Conservation (phyloP, 768 basidiomycete species). For the Phaeotremella skinneri region DNA sequence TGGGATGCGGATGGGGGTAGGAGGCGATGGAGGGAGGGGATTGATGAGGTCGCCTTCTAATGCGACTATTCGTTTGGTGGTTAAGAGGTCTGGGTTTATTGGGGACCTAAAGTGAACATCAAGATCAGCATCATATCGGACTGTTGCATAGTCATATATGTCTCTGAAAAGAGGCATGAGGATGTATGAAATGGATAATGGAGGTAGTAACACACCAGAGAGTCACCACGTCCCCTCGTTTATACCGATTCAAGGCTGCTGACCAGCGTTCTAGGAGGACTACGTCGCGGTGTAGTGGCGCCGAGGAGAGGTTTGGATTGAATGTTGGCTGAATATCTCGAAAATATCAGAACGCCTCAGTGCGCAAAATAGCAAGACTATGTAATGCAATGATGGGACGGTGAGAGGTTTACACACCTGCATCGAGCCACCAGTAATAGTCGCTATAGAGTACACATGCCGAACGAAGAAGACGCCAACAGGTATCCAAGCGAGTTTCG, state of each 20-base stretch:
- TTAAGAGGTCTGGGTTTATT: slow-evolving; percentile 48
- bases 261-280: slow-evolving; percentile 51
- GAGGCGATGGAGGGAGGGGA: slow-evolving; percentile 47
- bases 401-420: slow-evolving; percentile 29
- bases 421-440: slow-evolving; percentile 48
- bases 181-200: background rate
- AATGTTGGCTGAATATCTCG: slow-evolving; percentile 50
- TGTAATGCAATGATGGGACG: background rate
- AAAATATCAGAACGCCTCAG: slow-evolving; percentile 1
- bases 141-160: background rate
- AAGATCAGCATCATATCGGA: background rate
- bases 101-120: slow-evolving; percentile 43
- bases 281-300: slow-evolving; percentile 48
- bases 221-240: slow-evolving; percentile 49
- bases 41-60: slow-evolving; percentile 50
- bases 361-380: background rate
- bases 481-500: slow-evolving; percentile 47
- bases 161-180: background rate
- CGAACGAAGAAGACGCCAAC: slow-evolving; percentile 51
- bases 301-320: slow-evolving; percentile 43
- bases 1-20: slow-evolving; percentile 48
- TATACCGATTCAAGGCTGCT: slow-evolving; percentile 35
- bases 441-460: slow-evolving; percentile 49
- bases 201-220: slow-evolving; percentile 38
- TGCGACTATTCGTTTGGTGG: slow-evolving; percentile 52